Evolutionary conservation across 768 basidiomycete genomes (phyloP).

Genomic region (Termitomyces sp.): DNA sequence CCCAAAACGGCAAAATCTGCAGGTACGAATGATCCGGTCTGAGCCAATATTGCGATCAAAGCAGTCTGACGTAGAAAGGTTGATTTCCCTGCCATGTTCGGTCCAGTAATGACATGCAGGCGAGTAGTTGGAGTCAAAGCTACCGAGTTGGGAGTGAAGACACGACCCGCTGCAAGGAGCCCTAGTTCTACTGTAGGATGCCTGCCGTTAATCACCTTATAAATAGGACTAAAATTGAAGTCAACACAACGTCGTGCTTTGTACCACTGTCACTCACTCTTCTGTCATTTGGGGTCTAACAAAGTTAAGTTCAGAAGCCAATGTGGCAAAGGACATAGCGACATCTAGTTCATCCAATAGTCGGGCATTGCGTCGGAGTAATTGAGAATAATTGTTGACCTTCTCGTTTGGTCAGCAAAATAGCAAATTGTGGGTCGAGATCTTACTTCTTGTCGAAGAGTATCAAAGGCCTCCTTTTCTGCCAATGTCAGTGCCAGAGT

Average conservation of each 20-base stretch:
- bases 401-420: constrained; percentile 19
- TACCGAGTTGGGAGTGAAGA: constrained; percentile 83
- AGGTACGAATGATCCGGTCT: constrained; percentile 91
- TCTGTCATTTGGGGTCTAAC: constrained; percentile 64
- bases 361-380: constrained; percentile 68
- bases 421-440: not conserved
- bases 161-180: constrained; percentile 63
- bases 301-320: constrained; percentile 75
- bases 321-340: constrained; percentile 68
- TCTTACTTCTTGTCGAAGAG: constrained; percentile 58
- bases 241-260: not conserved
- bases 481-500: constrained; percentile 42
- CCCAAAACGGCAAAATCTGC: constrained; percentile 78
- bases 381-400: constrained; percentile 54
- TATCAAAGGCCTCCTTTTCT: constrained; percentile 72
- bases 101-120: constrained; percentile 85
- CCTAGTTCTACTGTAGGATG: constrained; percentile 94
- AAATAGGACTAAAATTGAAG: constrained; percentile 36
- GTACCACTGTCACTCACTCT: constrained; percentile 41
- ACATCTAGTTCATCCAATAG: constrained; percentile 88
- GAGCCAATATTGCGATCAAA: constrained; percentile 83
- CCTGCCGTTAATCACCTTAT: constrained; percentile 72
- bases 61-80: constrained; percentile 91
- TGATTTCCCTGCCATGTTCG: constrained; percentile 95
- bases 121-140: constrained; percentile 51